Evolutionary conservation across 1,284 basidiomycete species (phyloP).

Genomic region (Ganoderma lucidum): DNA sequence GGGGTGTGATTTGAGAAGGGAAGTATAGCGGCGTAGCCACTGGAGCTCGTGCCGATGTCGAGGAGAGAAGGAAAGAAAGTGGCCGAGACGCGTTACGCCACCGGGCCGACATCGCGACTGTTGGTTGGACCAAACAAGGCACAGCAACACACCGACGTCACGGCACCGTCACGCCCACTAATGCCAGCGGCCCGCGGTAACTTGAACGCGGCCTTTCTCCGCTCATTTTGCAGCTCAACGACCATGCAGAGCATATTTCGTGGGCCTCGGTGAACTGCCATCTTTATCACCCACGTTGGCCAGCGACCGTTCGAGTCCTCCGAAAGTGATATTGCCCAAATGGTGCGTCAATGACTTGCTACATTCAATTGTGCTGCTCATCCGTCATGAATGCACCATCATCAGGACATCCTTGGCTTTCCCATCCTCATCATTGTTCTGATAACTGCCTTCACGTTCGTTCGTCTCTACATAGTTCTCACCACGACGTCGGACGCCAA

Average conservation of each 20-base stretch:
- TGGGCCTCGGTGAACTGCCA: not conserved
- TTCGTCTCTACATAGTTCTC: conserved; percentile 38
- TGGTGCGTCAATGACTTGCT: conserved; percentile 1
- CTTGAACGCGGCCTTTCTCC: not conserved
- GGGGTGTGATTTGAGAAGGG: not conserved
- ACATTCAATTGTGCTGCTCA: not conserved
- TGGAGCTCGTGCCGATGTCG: not conserved
- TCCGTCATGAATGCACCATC: not conserved
- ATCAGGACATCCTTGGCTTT: conserved; percentile 18
- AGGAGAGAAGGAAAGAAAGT: not conserved
- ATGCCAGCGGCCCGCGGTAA: not conserved
- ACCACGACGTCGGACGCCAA: conserved; percentile 17
- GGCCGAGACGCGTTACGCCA: not conserved
- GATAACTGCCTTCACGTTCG: conserved; percentile 19
- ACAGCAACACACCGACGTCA: conserved; percentile 4
- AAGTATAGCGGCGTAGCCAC: not conserved
- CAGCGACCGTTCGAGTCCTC: not conserved
- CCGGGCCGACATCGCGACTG: conserved; percentile 6
- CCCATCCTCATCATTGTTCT: conserved; percentile 23
- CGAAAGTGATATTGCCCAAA: not conserved
- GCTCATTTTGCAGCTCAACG: not conserved
- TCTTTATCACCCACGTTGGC: not conserved
- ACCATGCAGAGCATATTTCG: conserved; percentile 1
- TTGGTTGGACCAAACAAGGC: conserved; percentile 3
- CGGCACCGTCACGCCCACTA: not conserved